phyloP scores from a whole-genome alignment of 371 early-diverging fungal genomes.

The Rhizopus delemar region DNA sequence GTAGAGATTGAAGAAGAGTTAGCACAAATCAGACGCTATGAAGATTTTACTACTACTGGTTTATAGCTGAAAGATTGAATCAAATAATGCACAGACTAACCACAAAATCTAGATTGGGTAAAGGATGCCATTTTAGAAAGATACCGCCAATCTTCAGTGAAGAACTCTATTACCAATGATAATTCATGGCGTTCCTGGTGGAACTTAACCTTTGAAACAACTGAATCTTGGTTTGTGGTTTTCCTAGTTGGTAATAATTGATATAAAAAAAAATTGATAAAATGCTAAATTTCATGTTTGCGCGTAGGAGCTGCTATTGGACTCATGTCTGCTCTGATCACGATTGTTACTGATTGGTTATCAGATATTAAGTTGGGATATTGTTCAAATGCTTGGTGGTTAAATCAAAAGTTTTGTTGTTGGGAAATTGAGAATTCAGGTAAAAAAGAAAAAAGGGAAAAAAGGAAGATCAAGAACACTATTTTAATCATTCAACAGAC shows the following conservation, averaged over 20 bases:
- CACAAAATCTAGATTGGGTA: slow-evolving; percentile 76
- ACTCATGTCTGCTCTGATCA: slow-evolving; percentile 82
- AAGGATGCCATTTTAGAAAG: slow-evolving; percentile 83
- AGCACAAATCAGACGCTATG: slow-evolving; percentile 69
- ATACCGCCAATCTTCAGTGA: slow-evolving; percentile 61
- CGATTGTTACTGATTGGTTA: slow-evolving; percentile 85
- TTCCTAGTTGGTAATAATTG: slow-evolving; percentile 63
- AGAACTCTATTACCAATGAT: slow-evolving; percentile 51
- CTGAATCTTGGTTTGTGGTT: slow-evolving; percentile 89
- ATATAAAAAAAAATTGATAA: neutral
- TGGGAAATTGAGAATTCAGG: slow-evolving; percentile 74
- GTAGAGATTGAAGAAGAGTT: slow-evolving; percentile 54
- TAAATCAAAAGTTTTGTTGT: slow-evolving; percentile 95
- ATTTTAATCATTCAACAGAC: slow-evolving; percentile 16
- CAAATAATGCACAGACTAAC: neutral
- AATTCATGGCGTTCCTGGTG: slow-evolving; percentile 64
- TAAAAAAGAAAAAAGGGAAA: slow-evolving; percentile 13
- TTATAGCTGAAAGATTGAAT: slow-evolving; percentile 3
- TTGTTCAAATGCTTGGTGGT: slow-evolving; percentile 88
- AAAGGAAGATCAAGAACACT: neutral
- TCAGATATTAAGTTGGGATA: slow-evolving; percentile 85
- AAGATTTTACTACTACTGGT: slow-evolving; percentile 86
- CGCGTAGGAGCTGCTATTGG: slow-evolving; percentile 77
- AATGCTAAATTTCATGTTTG: neutral
- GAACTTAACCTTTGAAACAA: slow-evolving; percentile 68